Conservation (phyloP, 2,329 filamentous ascomycete genomes). For the Fusarium sp. region DNA sequence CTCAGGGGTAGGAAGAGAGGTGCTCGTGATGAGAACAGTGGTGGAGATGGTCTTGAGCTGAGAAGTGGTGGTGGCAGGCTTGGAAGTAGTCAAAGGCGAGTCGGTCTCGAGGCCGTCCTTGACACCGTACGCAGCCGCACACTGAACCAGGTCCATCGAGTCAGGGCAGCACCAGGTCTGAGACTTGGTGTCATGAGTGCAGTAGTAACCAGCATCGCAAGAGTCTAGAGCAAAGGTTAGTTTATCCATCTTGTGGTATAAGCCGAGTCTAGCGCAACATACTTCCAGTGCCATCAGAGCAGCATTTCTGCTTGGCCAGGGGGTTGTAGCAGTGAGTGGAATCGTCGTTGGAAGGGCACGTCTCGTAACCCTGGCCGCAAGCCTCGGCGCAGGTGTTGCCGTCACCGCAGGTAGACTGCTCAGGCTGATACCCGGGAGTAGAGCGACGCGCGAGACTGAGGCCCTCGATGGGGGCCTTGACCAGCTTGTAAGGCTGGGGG, state of each 20-base stretch:
- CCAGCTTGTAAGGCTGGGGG: constrained; percentile 51
- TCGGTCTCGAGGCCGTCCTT: constrained; percentile 56
- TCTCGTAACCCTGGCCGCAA: constrained; percentile 61
- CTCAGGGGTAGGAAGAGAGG: constrained; percentile 26
- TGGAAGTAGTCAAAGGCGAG: constrained; percentile 43
- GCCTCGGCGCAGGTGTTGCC: constrained; percentile 65
- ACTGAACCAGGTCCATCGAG: constrained; percentile 62
- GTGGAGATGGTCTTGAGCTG: constrained; percentile 40
- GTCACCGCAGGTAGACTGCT: constrained; percentile 58
- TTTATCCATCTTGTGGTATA: background rate
- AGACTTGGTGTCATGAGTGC: constrained; percentile 62
- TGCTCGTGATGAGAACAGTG: constrained; percentile 41
- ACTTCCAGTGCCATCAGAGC: constrained; percentile 67
- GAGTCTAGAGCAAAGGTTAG: constrained; percentile 57
- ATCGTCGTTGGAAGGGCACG: constrained; percentile 61
- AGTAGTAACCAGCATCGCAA: constrained; percentile 71
- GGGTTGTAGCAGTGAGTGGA: constrained; percentile 69
- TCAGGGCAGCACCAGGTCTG: constrained; percentile 72
- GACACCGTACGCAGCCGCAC: constrained; percentile 64
- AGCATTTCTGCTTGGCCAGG: constrained; percentile 64
- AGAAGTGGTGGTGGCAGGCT: constrained; percentile 36
- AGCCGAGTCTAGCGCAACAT: constrained; percentile 45
- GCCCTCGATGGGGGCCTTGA: constrained; percentile 49
- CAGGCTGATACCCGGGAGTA: constrained; percentile 60
- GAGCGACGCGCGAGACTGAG: constrained; percentile 57